Evolutionary conservation across 768 basidiomycete species (phyloP), one percentile per base, ranked within the genome.

Genomic region (Suillus discolor): DNA sequence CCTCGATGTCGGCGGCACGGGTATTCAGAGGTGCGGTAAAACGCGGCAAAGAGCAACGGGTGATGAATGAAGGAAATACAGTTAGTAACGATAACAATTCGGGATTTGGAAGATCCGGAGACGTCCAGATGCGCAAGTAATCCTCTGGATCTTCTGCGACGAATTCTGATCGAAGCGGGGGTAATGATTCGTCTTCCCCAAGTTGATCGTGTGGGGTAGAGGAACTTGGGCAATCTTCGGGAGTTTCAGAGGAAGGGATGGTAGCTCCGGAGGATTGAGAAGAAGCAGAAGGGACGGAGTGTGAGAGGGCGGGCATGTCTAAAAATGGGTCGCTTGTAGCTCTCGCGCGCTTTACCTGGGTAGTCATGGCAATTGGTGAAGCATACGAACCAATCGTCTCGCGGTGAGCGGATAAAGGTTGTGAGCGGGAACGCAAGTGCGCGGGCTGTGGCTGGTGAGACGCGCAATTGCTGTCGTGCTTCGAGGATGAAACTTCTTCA

Each of bases 261-360:
- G 71, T 79, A 65, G 63, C 72, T 68, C 66, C 65, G 9, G 75
- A 83, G 18, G 78, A 78, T 62, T 82, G 82, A 38, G 88, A 86
- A 41, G 86, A 83, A 9, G 86, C 79, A 53, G 87, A 83, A 61
- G 84, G 84, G 34, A 81, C 75, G 23, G 87, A 85, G 69, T 80
- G 83, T 59, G 90, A 87, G 61, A 83, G 78, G 20, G 82, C 73
- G 9, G 89, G 89, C 54, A 90, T 88, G 70, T 93, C 92, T 67
- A 91, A 77, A 76, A 93, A 93, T 64, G 92, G 91, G 74, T 92
- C 91, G 69, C 89, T 91, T 7, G 92, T 86, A 62, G 90, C 90
- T 71, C 90, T 84, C 12, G 87, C 82, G 70, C 91, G 89, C 73
- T 88, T 90, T 53, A 83, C 81, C 62, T 83, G 80, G 54, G 83